phyloP scores from a whole-genome alignment of 805 yeast genomes.

The Komagataella kurtzmanii region DNA sequence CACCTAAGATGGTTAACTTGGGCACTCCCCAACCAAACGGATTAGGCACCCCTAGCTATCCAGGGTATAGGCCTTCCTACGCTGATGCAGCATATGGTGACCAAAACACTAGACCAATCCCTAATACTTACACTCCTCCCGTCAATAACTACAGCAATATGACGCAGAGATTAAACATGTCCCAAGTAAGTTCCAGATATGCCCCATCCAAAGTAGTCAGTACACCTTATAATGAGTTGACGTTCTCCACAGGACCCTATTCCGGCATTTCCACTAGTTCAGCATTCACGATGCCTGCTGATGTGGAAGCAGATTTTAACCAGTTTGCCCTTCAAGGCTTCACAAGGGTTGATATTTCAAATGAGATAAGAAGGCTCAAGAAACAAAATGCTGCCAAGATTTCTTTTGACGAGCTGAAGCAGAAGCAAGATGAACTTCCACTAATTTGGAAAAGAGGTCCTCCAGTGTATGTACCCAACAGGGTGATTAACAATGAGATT shows the following conservation, averaged over 20 bases:
- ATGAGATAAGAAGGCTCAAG: constrained; percentile 13
- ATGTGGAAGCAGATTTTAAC: constrained; percentile 18
- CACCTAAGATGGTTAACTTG: background rate
- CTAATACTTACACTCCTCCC: background rate
- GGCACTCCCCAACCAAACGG: background rate
- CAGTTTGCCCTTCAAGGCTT: constrained; percentile 19
- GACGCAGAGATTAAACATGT: background rate
- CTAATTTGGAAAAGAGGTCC: constrained; percentile 61
- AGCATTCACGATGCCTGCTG: constrained; percentile 22
- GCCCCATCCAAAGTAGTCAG: constrained; percentile 13
- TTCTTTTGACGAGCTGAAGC: background rate
- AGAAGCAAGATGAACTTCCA: constrained; percentile 13
- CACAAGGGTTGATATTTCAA: constrained; percentile 16
- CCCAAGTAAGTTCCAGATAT: background rate
- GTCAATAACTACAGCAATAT: background rate
- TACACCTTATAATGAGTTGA: constrained; percentile 16
- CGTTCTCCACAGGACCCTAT: constrained; percentile 17
- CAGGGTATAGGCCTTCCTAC: background rate
- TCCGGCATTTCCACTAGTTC: constrained; percentile 16
- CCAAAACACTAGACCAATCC: background rate
- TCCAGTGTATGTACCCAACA: constrained; percentile 31
- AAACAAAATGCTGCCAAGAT: background rate
- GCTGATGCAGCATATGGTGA: background rate
- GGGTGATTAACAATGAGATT: constrained; percentile 15
- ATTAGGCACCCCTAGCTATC: background rate